A percentile compares a stretch with the other conserved stretches of the same genome.
phyloP scores from a whole-genome alignment of 2,329 filamentous ascomycete species.

The Penicillium thymicola region DNA sequence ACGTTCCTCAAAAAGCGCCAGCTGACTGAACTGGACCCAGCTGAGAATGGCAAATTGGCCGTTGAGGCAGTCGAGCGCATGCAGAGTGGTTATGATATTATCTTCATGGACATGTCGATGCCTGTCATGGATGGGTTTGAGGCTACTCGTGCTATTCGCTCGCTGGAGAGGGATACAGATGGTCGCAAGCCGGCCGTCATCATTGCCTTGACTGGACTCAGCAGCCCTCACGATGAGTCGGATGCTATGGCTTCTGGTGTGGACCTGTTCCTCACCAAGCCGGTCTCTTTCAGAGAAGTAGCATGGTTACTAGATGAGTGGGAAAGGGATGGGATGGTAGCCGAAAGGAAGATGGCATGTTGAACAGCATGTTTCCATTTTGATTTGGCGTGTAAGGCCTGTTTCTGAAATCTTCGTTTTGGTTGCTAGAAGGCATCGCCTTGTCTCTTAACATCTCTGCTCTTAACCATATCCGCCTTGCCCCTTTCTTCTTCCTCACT shows the following conservation, averaged over 20 bases:
- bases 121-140: constrained; percentile 50
- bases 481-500: no score
- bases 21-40: constrained; percentile 35
- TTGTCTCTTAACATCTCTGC: neutral
- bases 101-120: constrained; percentile 51
- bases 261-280: constrained; percentile 48
- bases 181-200: constrained; percentile 36
- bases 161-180: constrained; percentile 37
- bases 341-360: constrained; percentile 8
- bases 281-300: constrained; percentile 46
- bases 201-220: constrained; percentile 47
- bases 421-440: no score
- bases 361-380: neutral
- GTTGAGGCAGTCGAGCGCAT: constrained; percentile 39
- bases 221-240: constrained; percentile 42
- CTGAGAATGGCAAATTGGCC: constrained; percentile 44
- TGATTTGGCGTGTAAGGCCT: neutral
- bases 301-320: constrained; percentile 38
- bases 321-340: constrained; percentile 21
- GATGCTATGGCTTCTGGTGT: constrained; percentile 45
- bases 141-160: constrained; percentile 47
- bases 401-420: neutral
- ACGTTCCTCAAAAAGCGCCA: constrained; percentile 43
- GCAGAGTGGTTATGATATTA: constrained; percentile 40
- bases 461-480: neutral